Conservation (phyloP, 1,139 yeast genomes). For the Diutina siamensis region DNA sequence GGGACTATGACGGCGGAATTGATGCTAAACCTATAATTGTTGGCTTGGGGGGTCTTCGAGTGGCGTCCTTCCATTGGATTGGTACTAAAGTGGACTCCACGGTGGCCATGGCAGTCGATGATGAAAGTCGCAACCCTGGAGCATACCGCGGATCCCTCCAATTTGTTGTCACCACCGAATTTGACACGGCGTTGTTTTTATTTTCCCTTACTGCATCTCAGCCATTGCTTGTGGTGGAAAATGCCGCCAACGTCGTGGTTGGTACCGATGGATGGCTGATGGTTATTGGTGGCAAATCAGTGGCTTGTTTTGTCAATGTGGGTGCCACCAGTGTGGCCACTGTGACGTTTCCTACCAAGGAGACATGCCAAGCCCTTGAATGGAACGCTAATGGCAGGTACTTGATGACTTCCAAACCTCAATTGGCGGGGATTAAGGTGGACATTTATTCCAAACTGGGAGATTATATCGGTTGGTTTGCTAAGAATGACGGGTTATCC, state of each 20-base stretch:
- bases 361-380: not conserved
- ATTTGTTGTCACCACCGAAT: not conserved
- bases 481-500: not conserved
- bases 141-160: not conserved
- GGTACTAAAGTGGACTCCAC: not conserved
- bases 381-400: not conserved
- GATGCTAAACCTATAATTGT: not conserved
- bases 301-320: not conserved
- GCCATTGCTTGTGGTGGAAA: not conserved
- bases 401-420: not conserved
- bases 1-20: not conserved
- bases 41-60: not conserved
- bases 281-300: not conserved
- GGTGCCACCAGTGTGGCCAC: not conserved
- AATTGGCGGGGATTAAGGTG: not conserved
- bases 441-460: not conserved
- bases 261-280: not conserved
- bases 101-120: not conserved
- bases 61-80: not conserved
- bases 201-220: not conserved
- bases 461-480: not conserved
- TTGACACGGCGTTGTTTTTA: not conserved
- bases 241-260: not conserved
- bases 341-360: not conserved
- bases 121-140: not conserved